A percentile compares a stretch with the other conserved stretches of the same genome.
These are phyloP conservation scores for Sporothrix curviconia DNA, from an alignment of 2,329 filamentous ascomycete genomes.

Conservation along the genomic window DNA sequence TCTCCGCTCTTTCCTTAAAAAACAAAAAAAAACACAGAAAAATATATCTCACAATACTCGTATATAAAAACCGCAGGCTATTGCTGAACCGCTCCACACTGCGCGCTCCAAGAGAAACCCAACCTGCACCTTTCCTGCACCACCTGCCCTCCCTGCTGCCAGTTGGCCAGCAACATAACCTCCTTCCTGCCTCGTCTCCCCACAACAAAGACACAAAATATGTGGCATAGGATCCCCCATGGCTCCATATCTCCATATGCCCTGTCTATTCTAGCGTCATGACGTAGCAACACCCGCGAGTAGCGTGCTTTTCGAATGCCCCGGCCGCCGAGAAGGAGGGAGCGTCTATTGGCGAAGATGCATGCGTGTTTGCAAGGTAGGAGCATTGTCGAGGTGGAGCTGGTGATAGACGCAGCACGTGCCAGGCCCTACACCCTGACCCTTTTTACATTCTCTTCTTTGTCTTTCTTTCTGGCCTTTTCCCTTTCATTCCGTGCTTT, in stretches of 20 bases:
- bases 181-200: neutral
- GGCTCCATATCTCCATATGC: neutral
- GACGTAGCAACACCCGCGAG: conserved; percentile 4
- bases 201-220: neutral
- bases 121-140: neutral
- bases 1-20: neutral
- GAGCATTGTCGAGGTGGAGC: neutral
- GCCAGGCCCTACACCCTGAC: neutral
- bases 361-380: too few species aligned
- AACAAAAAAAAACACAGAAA: neutral
- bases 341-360: too few species aligned
- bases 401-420: neutral
- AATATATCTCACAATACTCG: too few species aligned
- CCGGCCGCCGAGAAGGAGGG: neutral
- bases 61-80: neutral
- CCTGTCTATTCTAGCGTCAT: neutral
- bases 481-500: neutral
- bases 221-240: neutral
- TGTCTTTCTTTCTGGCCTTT: neutral
- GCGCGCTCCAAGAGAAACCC: neutral
- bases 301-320: neutral
- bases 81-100: neutral
- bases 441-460: neutral
- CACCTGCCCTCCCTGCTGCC: too few species aligned
- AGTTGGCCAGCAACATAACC: too few species aligned